phyloP scores from a whole-genome alignment of 345 rosid genomes.

The Camelina neglecta region DNA sequence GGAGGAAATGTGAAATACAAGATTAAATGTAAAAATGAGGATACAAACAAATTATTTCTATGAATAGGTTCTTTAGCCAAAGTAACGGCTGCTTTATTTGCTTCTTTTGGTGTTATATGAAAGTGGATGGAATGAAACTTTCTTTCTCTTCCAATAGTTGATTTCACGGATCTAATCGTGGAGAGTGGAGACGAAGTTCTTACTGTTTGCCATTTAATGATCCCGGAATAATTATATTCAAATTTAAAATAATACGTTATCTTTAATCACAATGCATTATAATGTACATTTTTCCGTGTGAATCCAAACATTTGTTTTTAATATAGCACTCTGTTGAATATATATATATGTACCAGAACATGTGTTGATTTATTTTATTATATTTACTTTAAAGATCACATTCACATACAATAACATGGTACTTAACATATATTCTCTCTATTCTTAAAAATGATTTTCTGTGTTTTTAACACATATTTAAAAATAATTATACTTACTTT shows the following conservation, averaged over 20 bases:
- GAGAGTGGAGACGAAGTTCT: too few species aligned
- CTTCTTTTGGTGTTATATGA: too few species aligned
- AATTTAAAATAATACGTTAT: background rate
- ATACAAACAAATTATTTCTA: too few species aligned
- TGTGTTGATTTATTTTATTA: background rate
- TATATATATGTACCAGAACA: background rate
- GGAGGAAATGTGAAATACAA: too few species aligned
- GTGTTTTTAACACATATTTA: background rate
- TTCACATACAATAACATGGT: background rate
- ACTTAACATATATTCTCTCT: background rate
- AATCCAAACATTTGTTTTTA: slow-evolving; percentile 1
- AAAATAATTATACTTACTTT: too few species aligned
- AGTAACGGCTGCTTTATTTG: too few species aligned
- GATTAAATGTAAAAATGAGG: too few species aligned
- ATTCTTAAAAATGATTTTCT: background rate
- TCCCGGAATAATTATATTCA: background rate
- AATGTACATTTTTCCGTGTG: background rate
- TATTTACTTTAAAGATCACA: background rate
- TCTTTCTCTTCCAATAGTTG: too few species aligned
- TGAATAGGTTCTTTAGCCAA: too few species aligned
- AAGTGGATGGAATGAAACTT: too few species aligned
- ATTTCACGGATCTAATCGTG: too few species aligned
- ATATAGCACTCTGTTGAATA: background rate
- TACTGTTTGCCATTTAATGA: too few species aligned
- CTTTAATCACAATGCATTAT: background rate